phyloP scores from a whole-genome alignment of 1,284 basidiomycete genomes.

The Ustilago hordei region DNA sequence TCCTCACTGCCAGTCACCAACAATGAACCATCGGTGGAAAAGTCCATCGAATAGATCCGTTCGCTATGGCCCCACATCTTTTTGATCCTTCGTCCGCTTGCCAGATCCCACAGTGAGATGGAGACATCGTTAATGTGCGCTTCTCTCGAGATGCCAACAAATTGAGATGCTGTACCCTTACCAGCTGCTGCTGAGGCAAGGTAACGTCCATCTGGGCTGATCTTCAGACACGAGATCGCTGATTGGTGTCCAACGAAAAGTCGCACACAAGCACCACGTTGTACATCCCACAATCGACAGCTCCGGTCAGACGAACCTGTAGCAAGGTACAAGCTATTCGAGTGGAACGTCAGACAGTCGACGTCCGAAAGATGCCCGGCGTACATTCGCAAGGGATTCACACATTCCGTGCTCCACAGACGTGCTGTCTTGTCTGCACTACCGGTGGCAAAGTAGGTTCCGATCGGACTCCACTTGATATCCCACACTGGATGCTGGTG shows the following conservation, averaged over 20 bases:
- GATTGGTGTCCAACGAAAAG: constrained; percentile 97
- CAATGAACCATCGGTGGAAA: constrained; percentile 89
- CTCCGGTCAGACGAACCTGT: constrained; percentile 97
- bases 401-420: constrained; percentile 94
- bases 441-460: constrained; percentile 97
- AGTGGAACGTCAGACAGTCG: constrained; percentile 95
- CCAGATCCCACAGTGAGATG: constrained; percentile 96
- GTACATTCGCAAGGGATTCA: constrained; percentile 88
- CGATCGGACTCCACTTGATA: constrained; percentile 96
- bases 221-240: constrained; percentile 84
- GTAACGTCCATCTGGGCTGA: constrained; percentile 93
- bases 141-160: constrained; percentile 24
- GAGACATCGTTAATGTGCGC: constrained; percentile 79
- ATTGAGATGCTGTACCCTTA: constrained; percentile 42
- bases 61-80: constrained; percentile 95
- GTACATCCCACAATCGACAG: constrained; percentile 97
- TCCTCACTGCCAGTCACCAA: constrained; percentile 91
- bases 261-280: constrained; percentile 89
- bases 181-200: constrained; percentile 80
- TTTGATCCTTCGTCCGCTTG: constrained; percentile 90
- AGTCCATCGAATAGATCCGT: constrained; percentile 88
- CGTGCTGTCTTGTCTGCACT: constrained; percentile 93
- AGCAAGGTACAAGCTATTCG: constrained; percentile 95
- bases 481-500: constrained; percentile 99
- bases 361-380: constrained; percentile 97